These are phyloP conservation scores for Trypanosomatidae sp. DNA, from an alignment of 208 protist genomes.

Conservation along the genomic window DNA sequence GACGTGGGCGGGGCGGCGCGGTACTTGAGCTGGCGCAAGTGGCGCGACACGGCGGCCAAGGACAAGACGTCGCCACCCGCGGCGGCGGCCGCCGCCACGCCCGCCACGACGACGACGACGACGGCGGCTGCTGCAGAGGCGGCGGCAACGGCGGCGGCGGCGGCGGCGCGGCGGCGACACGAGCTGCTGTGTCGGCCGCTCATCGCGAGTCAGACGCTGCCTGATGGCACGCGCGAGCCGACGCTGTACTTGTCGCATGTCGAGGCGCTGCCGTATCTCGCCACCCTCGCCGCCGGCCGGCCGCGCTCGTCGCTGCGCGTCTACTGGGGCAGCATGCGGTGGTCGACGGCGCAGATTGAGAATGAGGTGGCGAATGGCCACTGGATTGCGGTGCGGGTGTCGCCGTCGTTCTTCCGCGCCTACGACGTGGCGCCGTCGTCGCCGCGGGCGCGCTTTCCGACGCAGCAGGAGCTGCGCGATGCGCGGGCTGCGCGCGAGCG, in stretches of 20 bases:
- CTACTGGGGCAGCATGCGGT: conserved; percentile 80
- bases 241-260: conserved; percentile 70
- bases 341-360: conserved; percentile 60
- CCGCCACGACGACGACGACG: neutral
- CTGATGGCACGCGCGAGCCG: conserved; percentile 48
- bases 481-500: conserved; percentile 18
- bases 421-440: conserved; percentile 18
- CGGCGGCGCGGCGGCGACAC: conserved; percentile 12
- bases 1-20: neutral
- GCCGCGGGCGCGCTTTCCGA: conserved; percentile 43
- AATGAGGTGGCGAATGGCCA: conserved; percentile 71
- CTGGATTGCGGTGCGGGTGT: conserved; percentile 71
- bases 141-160: neutral
- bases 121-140: conserved; percentile 2
- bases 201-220: conserved; percentile 22
- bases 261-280: conserved; percentile 69
- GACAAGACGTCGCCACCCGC: conserved; percentile 1
- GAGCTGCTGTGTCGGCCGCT: conserved; percentile 44
- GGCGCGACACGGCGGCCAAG: conserved; percentile 18
- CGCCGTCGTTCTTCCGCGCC: conserved; percentile 63
- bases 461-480: conserved; percentile 32
- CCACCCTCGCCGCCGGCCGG: conserved; percentile 40
- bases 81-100: neutral
- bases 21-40: conserved; percentile 38
- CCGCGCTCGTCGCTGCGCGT: conserved; percentile 64